These are phyloP conservation scores for Huntiella abstrusa DNA, from an alignment of 2,329 filamentous ascomycete species.

Conservation along the genomic window DNA sequence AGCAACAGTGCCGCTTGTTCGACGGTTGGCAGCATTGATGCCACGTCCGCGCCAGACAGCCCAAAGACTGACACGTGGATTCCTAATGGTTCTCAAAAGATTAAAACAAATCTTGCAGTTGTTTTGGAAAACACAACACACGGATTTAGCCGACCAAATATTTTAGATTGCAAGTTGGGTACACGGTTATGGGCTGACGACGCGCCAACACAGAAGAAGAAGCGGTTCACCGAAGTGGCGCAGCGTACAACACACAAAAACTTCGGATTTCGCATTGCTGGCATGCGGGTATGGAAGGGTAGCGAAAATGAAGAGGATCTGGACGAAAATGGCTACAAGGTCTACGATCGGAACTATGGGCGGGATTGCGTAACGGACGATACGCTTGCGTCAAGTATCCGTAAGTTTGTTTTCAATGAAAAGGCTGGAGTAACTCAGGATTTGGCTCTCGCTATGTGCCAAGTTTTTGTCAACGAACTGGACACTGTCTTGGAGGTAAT, in stretches of 20 bases:
- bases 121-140: slow-evolving; percentile 70
- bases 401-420: slow-evolving; percentile 38
- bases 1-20: background rate
- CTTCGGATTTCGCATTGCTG: slow-evolving; percentile 44
- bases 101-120: slow-evolving; percentile 61
- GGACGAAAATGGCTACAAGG: slow-evolving; percentile 34
- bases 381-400: slow-evolving; percentile 36
- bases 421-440: slow-evolving; percentile 39
- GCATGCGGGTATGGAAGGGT: slow-evolving; percentile 45
- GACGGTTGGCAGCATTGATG: background rate
- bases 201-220: slow-evolving; percentile 38
- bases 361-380: slow-evolving; percentile 30
- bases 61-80: slow-evolving; percentile 21
- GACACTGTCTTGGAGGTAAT: slow-evolving; percentile 32
- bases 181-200: slow-evolving; percentile 69
- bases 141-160: slow-evolving; percentile 70
- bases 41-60: slow-evolving; percentile 1
- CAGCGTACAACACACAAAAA: slow-evolving; percentile 39
- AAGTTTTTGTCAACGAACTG: slow-evolving; percentile 34
- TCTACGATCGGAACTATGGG: slow-evolving; percentile 47
- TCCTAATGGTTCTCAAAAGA: slow-evolving; percentile 34
- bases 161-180: slow-evolving; percentile 85
- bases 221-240: slow-evolving; percentile 40
- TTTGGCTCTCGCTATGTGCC: slow-evolving; percentile 34
- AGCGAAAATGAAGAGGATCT: slow-evolving; percentile 31